Evolutionary conservation across 345 rosid genomes (phyloP).

Genomic region (Aegle marmelos): DNA sequence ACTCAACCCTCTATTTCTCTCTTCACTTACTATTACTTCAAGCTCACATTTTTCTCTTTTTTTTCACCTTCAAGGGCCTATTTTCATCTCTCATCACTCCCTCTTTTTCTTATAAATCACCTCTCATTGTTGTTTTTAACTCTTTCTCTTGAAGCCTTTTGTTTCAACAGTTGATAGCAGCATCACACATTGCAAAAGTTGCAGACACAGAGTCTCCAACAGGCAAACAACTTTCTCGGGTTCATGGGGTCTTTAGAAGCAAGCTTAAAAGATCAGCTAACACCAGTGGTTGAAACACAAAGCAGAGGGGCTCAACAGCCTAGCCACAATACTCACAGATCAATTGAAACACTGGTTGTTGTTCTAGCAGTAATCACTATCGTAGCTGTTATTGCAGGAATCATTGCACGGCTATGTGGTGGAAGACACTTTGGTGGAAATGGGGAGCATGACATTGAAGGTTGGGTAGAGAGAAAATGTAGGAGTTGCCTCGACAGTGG

Average conservation of each 20-base stretch:
- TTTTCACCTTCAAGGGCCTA: background rate
- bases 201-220: background rate
- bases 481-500: slow-evolving; percentile 88
- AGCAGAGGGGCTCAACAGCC: slow-evolving; percentile 27
- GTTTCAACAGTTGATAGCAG: background rate
- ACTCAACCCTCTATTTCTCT: background rate
- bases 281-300: slow-evolving; percentile 27
- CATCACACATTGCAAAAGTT: background rate
- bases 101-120: background rate
- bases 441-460: slow-evolving; percentile 80
- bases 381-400: slow-evolving; percentile 64
- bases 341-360: slow-evolving; percentile 73
- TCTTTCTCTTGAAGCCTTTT: background rate
- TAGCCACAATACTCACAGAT: slow-evolving; percentile 35
- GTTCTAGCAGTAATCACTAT: slow-evolving; percentile 85
- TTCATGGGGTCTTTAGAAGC: slow-evolving; percentile 23
- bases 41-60: background rate
- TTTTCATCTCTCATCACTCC: background rate
- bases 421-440: slow-evolving; percentile 62
- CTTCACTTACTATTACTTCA: background rate
- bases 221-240: background rate
- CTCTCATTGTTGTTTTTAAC: background rate
- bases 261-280: slow-evolving; percentile 28
- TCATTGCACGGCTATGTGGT: slow-evolving; percentile 70
- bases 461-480: slow-evolving; percentile 85